These are phyloP conservation scores for Diaporthe destruens DNA, from an alignment of 2,329 filamentous ascomycete genomes.

Conservation along the genomic window DNA sequence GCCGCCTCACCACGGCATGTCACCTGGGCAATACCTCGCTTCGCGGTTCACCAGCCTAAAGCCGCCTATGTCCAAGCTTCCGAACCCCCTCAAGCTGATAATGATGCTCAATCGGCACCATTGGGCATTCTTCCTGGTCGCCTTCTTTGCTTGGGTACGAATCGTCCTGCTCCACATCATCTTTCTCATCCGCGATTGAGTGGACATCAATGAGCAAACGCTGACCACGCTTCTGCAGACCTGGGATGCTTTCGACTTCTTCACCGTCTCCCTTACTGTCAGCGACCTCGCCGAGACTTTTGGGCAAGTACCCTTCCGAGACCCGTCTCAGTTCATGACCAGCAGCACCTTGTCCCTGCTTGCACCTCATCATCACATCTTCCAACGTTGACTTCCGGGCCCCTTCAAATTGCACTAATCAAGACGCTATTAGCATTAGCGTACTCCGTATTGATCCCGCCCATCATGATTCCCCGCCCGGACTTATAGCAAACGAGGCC, in stretches of 20 bases:
- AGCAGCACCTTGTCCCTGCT: not conserved
- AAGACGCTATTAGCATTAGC: no score
- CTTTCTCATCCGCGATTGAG: not conserved
- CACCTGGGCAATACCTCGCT: slow-evolving; percentile 58
- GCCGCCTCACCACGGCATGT: slow-evolving; percentile 64
- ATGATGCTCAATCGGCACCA: slow-evolving; percentile 62
- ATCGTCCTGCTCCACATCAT: not conserved
- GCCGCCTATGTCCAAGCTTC: slow-evolving; percentile 66
- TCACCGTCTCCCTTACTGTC: slow-evolving; percentile 72
- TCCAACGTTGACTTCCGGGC: no score
- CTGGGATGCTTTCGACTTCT: slow-evolving; percentile 77
- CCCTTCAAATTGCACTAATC: not conserved
- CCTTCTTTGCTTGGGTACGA: slow-evolving; percentile 69
- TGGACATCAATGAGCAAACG: not conserved
- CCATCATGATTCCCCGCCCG: no score
- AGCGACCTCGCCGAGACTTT: slow-evolving; percentile 66
- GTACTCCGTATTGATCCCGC: no score
- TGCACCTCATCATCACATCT: no score
- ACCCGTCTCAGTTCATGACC: not conserved
- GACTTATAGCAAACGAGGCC: not conserved
- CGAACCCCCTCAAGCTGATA: slow-evolving; percentile 65
- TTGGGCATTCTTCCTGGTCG: slow-evolving; percentile 68
- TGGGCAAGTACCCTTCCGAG: slow-evolving; percentile 42
- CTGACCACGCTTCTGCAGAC: slow-evolving; percentile 53
- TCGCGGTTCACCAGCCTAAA: slow-evolving; percentile 69